Base-by-base conservation (phyloP, 176 grass and related monocot species). In the Carex littledalei region DNA sequence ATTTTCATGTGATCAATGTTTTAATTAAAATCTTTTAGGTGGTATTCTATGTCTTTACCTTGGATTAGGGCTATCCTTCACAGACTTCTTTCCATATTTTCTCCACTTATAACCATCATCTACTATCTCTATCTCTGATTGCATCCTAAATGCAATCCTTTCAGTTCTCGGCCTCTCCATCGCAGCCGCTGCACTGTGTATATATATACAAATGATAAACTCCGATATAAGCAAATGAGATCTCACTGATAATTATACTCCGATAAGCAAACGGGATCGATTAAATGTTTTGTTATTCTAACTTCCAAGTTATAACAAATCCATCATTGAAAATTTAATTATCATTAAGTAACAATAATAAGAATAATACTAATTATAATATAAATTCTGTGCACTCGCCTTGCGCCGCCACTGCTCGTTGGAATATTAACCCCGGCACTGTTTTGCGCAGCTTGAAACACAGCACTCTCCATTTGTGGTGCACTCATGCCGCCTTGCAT, bases 91-190 rank as follows among this genome's bases (percentile, higher is more conserved):
- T 11, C 96, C 96, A 16, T 98, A 98, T 65, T 98, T 95, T 84
- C 96, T 89, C 96, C 96, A 98, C 72, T 98, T 98, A 82, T 94
- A 98, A 10, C 96, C 96, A 32, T 98, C 93, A 55, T 98, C 91
- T 80, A 98, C 39, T 17, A 95, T 90, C 78, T 98, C 96, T 57
- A 94, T 84, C 59, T 95, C 86, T 0, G 93, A 95, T 57, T 84
- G 87, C 64, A 90, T 98, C 78, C 91, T 86, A 81, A 98, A 98
- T 58, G 91, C 96, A 32, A 95, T 92, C 86, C 90, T 94, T 17
- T 90, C 79, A 0, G 81, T 83, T 67, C 81, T 83, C 10, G 81
- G 81, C 81, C 55, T 81, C 59, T 81, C 60, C 39, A 64, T 14
- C 20, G 18, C 58, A 21, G 9, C 39, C 20, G 16, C 78, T 14